Evolutionary conservation across 2,329 filamentous ascomycete species (phyloP).

Genomic region (Berkeleyomyces basicola): DNA sequence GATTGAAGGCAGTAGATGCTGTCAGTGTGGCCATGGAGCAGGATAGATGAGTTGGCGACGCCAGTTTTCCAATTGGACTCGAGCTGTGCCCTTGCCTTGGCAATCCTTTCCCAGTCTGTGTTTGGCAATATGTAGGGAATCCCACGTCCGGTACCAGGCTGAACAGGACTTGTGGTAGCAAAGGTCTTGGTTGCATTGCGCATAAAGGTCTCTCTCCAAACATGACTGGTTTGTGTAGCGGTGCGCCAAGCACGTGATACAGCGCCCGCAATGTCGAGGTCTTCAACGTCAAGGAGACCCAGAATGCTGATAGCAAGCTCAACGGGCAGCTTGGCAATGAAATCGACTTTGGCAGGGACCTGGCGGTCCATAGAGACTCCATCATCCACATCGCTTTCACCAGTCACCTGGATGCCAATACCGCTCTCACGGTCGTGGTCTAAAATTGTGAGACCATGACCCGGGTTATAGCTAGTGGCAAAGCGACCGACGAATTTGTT

Average conservation of each 20-base stretch:
- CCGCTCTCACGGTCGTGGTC: constrained; percentile 45
- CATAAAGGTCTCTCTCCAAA: constrained; percentile 48
- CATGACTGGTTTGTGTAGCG: constrained; percentile 34
- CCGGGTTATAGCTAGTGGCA: neutral
- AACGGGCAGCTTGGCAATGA: constrained; percentile 35
- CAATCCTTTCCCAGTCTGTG: constrained; percentile 78
- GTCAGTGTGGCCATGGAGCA: constrained; percentile 83
- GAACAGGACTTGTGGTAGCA: constrained; percentile 37
- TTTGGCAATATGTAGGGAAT: constrained; percentile 37
- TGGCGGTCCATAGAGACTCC: constrained; percentile 18
- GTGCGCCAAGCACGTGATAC: constrained; percentile 36
- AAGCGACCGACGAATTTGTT: neutral
- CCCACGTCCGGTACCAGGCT: constrained; percentile 38
- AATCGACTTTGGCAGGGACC: constrained; percentile 25
- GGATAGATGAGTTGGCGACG: constrained; percentile 57
- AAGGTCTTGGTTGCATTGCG: constrained; percentile 44
- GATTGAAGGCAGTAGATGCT: constrained; percentile 98
- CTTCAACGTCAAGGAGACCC: constrained; percentile 35
- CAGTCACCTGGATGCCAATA: constrained; percentile 41
- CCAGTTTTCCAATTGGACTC: constrained; percentile 66
- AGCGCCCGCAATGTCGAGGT: constrained; percentile 30
- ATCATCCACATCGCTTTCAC: constrained; percentile 24
- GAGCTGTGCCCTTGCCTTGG: constrained; percentile 57
- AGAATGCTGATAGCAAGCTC: constrained; percentile 45
- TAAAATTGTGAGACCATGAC: constrained; percentile 15